Evolutionary conservation across 2,329 filamentous ascomycete species (phyloP).

Genomic region (Talaromyces sp.): DNA sequence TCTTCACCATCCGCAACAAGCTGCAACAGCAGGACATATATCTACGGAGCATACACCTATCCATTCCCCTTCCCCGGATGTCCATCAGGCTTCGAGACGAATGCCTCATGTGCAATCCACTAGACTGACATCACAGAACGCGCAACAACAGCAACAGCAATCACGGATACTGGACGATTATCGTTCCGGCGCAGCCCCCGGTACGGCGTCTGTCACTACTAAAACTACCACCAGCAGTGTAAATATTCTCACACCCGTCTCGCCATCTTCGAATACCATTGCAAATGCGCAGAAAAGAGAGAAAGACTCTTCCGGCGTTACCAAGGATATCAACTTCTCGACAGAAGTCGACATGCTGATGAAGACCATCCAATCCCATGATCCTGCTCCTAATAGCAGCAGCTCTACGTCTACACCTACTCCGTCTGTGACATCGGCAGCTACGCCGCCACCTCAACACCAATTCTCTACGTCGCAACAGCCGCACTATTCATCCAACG

Average conservation of each 20-base stretch:
- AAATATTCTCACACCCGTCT: conserved; percentile 1
- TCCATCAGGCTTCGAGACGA: background rate
- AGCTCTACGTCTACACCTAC: conserved; percentile 5
- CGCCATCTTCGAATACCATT: background rate
- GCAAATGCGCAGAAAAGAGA: conserved; percentile 9
- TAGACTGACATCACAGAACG: background rate
- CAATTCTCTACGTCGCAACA: conserved; percentile 31
- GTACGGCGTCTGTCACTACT: background rate
- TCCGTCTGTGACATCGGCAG: conserved; percentile 27
- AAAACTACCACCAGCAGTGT: background rate
- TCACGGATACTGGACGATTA: conserved; percentile 7
- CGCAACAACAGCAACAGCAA: conserved; percentile 6
- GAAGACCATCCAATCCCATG: conserved; percentile 70
- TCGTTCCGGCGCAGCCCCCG: conserved; percentile 2
- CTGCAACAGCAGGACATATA: conserved; percentile 1
- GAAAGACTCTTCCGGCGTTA: background rate
- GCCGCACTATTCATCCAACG: conserved; percentile 30
- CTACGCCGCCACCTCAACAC: conserved; percentile 27
- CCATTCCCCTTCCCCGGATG: conserved; percentile 12
- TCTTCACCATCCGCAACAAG: conserved; percentile 2
- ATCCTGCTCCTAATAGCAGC: background rate
- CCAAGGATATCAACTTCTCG: conserved; percentile 60
- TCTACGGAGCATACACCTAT: conserved; percentile 12
- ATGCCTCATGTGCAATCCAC: conserved; percentile 6
- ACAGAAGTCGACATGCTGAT: conserved; percentile 85